These are phyloP conservation scores for Termitomyces sp. DNA, from an alignment of 768 basidiomycete species.

Conservation along the genomic window DNA sequence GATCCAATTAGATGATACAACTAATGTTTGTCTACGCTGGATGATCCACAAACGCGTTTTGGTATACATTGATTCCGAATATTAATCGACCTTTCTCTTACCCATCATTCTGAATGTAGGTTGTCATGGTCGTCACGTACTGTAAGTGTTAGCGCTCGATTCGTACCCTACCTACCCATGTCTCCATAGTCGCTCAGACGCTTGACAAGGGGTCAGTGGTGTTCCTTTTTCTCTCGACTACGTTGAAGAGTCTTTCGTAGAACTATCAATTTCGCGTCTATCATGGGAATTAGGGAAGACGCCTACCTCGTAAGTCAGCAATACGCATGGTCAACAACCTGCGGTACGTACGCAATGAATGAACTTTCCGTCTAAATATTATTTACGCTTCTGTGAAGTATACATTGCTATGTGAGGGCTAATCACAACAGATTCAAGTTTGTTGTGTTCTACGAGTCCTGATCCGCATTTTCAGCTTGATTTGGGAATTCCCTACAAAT, in stretches of 20 bases:
- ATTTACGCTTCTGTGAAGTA: constrained; percentile 19
- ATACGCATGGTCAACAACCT: constrained; percentile 47
- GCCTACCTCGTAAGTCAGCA: constrained; percentile 44
- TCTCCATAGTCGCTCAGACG: constrained; percentile 34
- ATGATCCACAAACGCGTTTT: constrained; percentile 45
- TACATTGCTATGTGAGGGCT: constrained; percentile 35
- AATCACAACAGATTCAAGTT: background rate
- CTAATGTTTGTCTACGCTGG: constrained; percentile 39
- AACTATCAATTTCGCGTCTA: constrained; percentile 43
- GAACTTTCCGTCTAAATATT: background rate
- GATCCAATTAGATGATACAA: constrained; percentile 41
- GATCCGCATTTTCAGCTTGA: constrained; percentile 19
- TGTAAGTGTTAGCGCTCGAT: constrained; percentile 24
- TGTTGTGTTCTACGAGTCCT: background rate
- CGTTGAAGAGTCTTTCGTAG: constrained; percentile 15
- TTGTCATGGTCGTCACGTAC: constrained; percentile 45
- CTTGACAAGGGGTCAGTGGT: constrained; percentile 41
- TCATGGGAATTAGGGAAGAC: constrained; percentile 44
- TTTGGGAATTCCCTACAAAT: constrained; percentile 48
- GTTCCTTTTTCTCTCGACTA: background rate
- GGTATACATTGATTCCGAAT: constrained; percentile 18
- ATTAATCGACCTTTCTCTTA: background rate
- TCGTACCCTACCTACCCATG: background rate
- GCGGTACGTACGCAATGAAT: constrained; percentile 26
- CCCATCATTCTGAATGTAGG: constrained; percentile 12